These are phyloP conservation scores for Saccharum spontaneum DNA, from an alignment of 176 grass and related monocot genomes.

Conservation along the genomic window DNA sequence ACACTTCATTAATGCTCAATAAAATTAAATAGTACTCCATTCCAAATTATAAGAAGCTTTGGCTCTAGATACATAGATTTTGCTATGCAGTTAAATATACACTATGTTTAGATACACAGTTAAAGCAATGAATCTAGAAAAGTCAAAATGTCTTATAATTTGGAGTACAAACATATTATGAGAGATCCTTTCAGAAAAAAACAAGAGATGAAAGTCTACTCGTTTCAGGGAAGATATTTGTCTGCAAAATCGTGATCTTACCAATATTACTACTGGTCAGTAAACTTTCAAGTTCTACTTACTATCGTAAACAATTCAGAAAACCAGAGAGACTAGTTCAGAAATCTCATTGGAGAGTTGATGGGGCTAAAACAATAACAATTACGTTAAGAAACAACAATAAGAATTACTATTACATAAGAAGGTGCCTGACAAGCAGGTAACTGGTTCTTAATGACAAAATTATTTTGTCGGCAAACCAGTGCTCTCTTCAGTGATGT, in stretches of 20 bases:
- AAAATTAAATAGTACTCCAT: neutral
- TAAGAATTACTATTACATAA: slow-evolving; percentile 1
- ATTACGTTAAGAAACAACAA: neutral
- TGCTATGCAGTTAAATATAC: too few species aligned
- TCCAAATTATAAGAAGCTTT: neutral
- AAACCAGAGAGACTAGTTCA: neutral
- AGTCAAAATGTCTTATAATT: too few species aligned
- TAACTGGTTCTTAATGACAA: slow-evolving; percentile 3
- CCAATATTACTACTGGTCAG: neutral
- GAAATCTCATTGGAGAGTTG: neutral
- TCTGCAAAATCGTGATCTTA: neutral
- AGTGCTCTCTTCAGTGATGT: neutral
- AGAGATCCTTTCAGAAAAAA: neutral
- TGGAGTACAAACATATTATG: neutral
- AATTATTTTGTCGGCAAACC: neutral
- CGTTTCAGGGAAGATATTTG: neutral
- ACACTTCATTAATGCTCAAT: slow-evolving; percentile 2
- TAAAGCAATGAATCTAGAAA: too few species aligned
- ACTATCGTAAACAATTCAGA: neutral
- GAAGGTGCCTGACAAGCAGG: neutral
- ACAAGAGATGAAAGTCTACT: neutral
- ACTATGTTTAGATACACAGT: too few species aligned
- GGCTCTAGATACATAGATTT: too few species aligned
- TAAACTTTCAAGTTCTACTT: neutral
- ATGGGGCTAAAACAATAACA: neutral